These are phyloP conservation scores for Filosporella fistucella DNA, from an alignment of 495 filamentous ascomycete species.

Conservation along the genomic window DNA sequence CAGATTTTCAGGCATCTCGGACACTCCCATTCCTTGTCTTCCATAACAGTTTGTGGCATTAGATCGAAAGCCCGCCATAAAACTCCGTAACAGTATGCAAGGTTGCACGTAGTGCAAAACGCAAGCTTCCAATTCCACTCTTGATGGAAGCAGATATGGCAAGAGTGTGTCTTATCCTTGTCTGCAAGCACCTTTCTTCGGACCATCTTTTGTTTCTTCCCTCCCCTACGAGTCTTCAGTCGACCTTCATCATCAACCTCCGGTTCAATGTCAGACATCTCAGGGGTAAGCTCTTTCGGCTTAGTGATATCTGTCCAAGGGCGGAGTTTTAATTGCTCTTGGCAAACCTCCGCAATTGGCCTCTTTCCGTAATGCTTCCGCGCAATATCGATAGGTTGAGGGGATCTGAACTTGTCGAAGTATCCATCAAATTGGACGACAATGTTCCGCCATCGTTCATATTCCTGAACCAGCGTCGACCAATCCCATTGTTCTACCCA, in stretches of 20 bases:
- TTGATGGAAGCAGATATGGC: conserved; percentile 75
- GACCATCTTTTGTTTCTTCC: conserved; percentile 8
- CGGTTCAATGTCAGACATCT: conserved; percentile 31
- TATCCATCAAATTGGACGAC: conserved; percentile 63
- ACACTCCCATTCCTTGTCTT: conserved; percentile 76
- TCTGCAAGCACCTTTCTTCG: conserved; percentile 3
- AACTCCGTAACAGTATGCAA: conserved; percentile 81
- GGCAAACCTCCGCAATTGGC: conserved; percentile 82
- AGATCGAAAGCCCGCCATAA: conserved; percentile 87
- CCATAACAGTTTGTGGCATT: conserved; percentile 73
- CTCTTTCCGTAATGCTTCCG: conserved; percentile 60
- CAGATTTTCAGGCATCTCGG: conserved; percentile 81
- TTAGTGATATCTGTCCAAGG: conserved; percentile 50
- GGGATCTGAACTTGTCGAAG: conserved; percentile 48
- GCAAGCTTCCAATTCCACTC: conserved; percentile 79
- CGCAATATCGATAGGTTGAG: conserved; percentile 59
- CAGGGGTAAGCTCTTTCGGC: conserved; percentile 17
- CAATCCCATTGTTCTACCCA: conserved; percentile 94
- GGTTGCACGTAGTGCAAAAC: conserved; percentile 66
- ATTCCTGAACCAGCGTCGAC: conserved; percentile 68
- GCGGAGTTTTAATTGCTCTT: conserved; percentile 71
- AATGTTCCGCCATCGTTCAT: conserved; percentile 76
- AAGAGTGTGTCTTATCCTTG: conserved; percentile 34
- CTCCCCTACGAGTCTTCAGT: conserved; percentile 39
- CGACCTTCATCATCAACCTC: conserved; percentile 47